Percentiles rank a stretch among this genome's conserved stretches.
phyloP scores from a whole-genome alignment of 2,329 filamentous ascomycete species.

The Sporothrix sp. region DNA sequence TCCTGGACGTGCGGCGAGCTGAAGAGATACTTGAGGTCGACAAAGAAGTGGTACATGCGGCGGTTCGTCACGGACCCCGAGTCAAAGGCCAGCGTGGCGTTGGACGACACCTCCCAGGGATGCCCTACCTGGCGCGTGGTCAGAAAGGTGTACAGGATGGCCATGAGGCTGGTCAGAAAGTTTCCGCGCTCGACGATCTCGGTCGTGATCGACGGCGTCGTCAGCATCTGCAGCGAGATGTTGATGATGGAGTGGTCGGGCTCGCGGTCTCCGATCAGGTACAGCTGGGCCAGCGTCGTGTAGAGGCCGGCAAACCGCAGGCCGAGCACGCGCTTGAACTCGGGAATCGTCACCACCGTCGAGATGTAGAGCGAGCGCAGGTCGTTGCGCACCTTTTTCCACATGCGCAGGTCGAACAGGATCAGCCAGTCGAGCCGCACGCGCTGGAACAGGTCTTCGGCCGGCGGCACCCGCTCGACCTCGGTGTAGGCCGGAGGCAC shows the following conservation, averaged over 20 bases:
- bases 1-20: slow-evolving; percentile 81
- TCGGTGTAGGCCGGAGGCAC: slow-evolving; percentile 62
- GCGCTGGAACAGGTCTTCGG: slow-evolving; percentile 82
- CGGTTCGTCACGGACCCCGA: slow-evolving; percentile 90
- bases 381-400: slow-evolving; percentile 90
- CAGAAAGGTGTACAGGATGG: slow-evolving; percentile 93
- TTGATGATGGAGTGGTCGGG: slow-evolving; percentile 99
- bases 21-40: slow-evolving; percentile 86
- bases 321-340: slow-evolving; percentile 91
- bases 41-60: slow-evolving; percentile 95
- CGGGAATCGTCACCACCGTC: slow-evolving; percentile 86
- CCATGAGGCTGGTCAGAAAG: slow-evolving; percentile 89
- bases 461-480: slow-evolving; percentile 52
- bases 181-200: slow-evolving; percentile 93
- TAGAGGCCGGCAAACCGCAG: slow-evolving; percentile 92
- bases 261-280: slow-evolving; percentile 90
- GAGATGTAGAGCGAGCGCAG: slow-evolving; percentile 90
- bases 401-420: slow-evolving; percentile 86
- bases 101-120: slow-evolving; percentile 77
- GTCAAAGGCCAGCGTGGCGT: slow-evolving; percentile 83
- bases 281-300: slow-evolving; percentile 85
- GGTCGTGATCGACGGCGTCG: slow-evolving; percentile 89
- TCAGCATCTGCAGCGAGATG: slow-evolving; percentile 90
- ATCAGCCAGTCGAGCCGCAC: slow-evolving; percentile 91
- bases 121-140: slow-evolving; percentile 94